Evolutionary conservation across 768 basidiomycete species (phyloP).

Genomic region (Gloeopeniophorella convolvens): DNA sequence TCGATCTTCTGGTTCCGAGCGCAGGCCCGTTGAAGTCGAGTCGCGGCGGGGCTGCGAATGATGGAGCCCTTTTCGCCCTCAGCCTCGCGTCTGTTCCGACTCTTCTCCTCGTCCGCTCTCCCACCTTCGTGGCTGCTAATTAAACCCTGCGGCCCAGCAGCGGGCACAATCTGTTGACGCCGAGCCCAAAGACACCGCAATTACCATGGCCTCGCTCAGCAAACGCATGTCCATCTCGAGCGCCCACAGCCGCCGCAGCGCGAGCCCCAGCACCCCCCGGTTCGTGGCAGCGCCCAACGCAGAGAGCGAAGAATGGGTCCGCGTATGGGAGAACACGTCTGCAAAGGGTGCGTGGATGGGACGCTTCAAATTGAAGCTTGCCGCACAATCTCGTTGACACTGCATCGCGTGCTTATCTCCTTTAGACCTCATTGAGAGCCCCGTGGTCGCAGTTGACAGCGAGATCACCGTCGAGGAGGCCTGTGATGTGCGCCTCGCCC

Average conservation of each 20-base stretch:
- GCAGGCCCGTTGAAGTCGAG: background rate
- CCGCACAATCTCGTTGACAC: too few relatives aligned
- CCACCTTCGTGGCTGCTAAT: too few relatives aligned
- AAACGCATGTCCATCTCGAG: constrained; percentile 30
- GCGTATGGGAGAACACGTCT: constrained; percentile 47
- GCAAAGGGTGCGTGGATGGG: constrained; percentile 45
- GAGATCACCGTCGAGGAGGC: constrained; percentile 76
- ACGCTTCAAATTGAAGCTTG: background rate
- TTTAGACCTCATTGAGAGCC: constrained; percentile 64
- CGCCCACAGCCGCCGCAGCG: constrained; percentile 19
- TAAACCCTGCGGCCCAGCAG: too few relatives aligned
- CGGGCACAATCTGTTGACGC: too few relatives aligned
- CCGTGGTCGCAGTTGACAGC: constrained; percentile 59
- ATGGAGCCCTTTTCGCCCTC: too few relatives aligned
- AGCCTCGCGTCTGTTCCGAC: too few relatives aligned
- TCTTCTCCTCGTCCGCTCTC: too few relatives aligned
- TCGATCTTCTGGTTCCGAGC: constrained; percentile 1
- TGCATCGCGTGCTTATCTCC: too few relatives aligned
- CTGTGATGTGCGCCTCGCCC: constrained; percentile 52
- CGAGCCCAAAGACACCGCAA: background rate
- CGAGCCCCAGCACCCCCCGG: constrained; percentile 17
- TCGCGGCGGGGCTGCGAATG: too few relatives aligned
- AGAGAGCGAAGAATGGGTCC: constrained; percentile 48
- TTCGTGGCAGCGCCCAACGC: constrained; percentile 26
- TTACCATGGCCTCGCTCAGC: constrained; percentile 25